These are phyloP conservation scores for Desmodesmus armatus DNA, from an alignment of 139 green algal species.

Conservation along the genomic window DNA sequence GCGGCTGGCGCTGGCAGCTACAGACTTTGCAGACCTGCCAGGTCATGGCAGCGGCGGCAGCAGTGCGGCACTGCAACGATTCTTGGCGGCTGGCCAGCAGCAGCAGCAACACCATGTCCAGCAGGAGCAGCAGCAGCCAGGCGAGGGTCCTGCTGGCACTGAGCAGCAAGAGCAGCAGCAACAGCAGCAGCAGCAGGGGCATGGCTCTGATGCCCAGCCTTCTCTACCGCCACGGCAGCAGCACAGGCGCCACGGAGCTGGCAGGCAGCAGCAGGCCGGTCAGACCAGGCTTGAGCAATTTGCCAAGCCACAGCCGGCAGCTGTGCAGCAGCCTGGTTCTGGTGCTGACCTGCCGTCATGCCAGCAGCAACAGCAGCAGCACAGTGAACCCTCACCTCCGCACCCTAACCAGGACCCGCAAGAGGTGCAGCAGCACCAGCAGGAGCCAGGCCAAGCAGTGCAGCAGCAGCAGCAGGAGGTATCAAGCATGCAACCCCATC, in stretches of 20 bases:
- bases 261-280: too few species aligned
- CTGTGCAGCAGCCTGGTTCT: too few species aligned
- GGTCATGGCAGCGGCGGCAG: background rate
- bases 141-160: background rate
- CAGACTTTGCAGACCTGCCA: slow-evolving; percentile 59
- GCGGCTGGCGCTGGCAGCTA: slow-evolving; percentile 71
- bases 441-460: background rate
- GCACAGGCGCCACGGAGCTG: too few species aligned
- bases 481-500: background rate
- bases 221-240: too few species aligned
- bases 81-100: slow-evolving; percentile 22
- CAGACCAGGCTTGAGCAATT: too few species aligned
- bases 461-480: background rate
- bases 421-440: background rate
- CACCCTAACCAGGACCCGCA: too few species aligned
- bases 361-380: too few species aligned
- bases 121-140: background rate
- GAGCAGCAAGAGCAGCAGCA: slow-evolving; percentile 6
- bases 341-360: too few species aligned
- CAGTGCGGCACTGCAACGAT: slow-evolving; percentile 7
- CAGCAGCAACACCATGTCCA: background rate
- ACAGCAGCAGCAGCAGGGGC: background rate
- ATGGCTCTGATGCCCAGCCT: background rate
- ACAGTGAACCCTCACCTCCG: too few species aligned
- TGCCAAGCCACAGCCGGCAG: too few species aligned